Evolutionary conservation across 192 early-diverging fungal genomes (phyloP), one percentile per base, ranked within the genome.

Genomic region (Backusella westeae): DNA sequence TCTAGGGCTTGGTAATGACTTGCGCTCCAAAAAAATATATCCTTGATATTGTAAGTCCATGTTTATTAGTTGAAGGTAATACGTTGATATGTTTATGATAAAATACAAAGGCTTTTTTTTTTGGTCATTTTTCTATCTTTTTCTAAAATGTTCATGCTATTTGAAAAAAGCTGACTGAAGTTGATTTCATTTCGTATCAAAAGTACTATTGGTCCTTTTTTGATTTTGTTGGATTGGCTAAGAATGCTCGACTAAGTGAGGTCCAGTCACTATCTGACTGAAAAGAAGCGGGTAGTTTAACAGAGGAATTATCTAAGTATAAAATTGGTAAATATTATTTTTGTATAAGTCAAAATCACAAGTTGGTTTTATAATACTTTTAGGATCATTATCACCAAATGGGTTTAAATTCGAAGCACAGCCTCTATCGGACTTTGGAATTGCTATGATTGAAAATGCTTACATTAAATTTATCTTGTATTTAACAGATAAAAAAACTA

Each of bases 371-470:
- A 26, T 63, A 63, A 63, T 63, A 63, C 56, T 29, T 63, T 23
- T 34, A 10, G 21, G 3, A 12, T 63, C 21, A 4, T 67, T 23
- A 8, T 74, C 72, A 32, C 10, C 52, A 42, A 75, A 75, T n/a
- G 74, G 74, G 67, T 75, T 75, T 19, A 66, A 41, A 41, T 44
- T 49, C 12, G 59, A 65, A 35, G 76, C 35, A 39, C 59, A 39
- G 29, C 32, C 42, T 52, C 49, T 78, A 39, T 72, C 72, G 26
- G 77, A 63, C 21, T 78, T 78, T 32, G 77, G 77, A 49, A 69
- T 34, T 34, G 44, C 74, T 73, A 19, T 17, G 0, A 14, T 44
- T 14, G 42, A 49, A 44, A 17, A 44, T 44, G 2, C 21, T 14
- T 10, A 26, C n/a, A 42, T 32, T 14, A 39, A 42, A 42, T 10